These are phyloP conservation scores for Amniculicola lignicola DNA, from an alignment of 495 filamentous ascomycete genomes.

Conservation along the genomic window DNA sequence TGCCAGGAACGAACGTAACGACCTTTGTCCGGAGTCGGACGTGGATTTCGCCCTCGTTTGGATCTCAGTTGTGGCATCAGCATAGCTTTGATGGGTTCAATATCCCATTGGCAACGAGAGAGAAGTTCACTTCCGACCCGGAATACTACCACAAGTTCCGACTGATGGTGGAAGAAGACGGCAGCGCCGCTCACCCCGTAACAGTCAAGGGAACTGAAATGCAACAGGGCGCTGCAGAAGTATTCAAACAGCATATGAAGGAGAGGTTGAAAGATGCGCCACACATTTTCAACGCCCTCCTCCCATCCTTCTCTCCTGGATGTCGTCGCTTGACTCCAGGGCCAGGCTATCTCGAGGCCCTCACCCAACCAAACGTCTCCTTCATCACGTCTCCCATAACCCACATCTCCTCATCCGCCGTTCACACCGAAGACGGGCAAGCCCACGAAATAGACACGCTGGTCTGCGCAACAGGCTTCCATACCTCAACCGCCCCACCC, in stretches of 20 bases:
- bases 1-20: conserved; percentile 29
- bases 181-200: conserved; percentile 37
- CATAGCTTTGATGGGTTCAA: conserved; percentile 27
- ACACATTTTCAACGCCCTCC: conserved; percentile 35
- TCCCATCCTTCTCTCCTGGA: conserved; percentile 38
- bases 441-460: conserved; percentile 39
- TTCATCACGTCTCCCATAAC: conserved; percentile 35
- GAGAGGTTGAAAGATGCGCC: conserved; percentile 33
- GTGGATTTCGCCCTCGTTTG: conserved; percentile 40
- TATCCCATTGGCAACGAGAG: conserved; percentile 9
- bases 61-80: conserved; percentile 30
- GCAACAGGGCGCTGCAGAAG: conserved; percentile 32
- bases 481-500: conserved; percentile 37
- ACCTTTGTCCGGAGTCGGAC: conserved; percentile 39
- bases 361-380: conserved; percentile 38
- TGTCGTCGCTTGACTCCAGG: conserved; percentile 42
- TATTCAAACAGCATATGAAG: conserved; percentile 38
- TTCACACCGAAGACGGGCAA: conserved; percentile 37
- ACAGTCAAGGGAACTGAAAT: conserved; percentile 36
- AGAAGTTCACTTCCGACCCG: conserved; percentile 18
- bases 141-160: conserved; percentile 39
- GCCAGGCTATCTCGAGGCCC: conserved; percentile 41
- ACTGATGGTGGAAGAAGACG: conserved; percentile 38
- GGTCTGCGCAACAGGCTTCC: conserved; percentile 42
- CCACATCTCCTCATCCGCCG: conserved; percentile 26